Evolutionary conservation across 2,329 filamentous ascomycete genomes (phyloP).

Genomic region (Aspergillus pseudoterreus): DNA sequence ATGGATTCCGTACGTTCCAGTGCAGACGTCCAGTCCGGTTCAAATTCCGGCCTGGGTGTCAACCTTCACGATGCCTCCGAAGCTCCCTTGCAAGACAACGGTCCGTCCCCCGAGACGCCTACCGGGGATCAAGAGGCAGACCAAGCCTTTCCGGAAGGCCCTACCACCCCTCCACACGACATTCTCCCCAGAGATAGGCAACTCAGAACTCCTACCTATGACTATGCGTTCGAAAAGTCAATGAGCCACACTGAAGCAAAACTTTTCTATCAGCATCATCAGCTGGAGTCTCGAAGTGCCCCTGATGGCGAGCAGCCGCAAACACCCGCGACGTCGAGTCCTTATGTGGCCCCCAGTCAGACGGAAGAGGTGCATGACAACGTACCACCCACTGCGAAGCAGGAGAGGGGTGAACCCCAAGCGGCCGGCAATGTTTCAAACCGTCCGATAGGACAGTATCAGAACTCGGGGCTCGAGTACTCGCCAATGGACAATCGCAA

Average conservation of each 20-base stretch:
- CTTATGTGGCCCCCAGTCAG: background rate
- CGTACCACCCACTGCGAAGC: background rate
- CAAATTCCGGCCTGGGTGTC: too few species aligned
- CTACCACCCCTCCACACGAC: constrained; percentile 10
- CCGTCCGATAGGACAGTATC: background rate
- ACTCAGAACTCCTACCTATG: constrained; percentile 80
- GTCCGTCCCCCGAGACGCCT: background rate
- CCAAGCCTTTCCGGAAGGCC: constrained; percentile 6
- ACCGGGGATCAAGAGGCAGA: constrained; percentile 9
- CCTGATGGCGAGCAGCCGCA: constrained; percentile 28
- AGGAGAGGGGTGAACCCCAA: background rate
- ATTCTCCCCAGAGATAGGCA: constrained; percentile 44
- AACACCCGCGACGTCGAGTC: constrained; percentile 20
- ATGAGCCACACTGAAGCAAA: constrained; percentile 94
- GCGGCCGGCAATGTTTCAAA: background rate
- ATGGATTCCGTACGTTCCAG: background rate
- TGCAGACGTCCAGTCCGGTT: background rate
- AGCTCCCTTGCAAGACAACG: too few species aligned
- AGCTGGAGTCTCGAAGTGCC: constrained; percentile 54
- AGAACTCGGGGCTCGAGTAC: too few species aligned
- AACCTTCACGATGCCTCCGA: too few species aligned
- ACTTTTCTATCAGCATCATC: constrained; percentile 89
- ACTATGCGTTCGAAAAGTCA: constrained; percentile 88
- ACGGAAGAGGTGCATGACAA: constrained; percentile 2
- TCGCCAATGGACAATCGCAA: too few species aligned